Evolutionary conservation across 805 yeast species (phyloP).

Genomic region (Hanseniaspora clermontiae): DNA sequence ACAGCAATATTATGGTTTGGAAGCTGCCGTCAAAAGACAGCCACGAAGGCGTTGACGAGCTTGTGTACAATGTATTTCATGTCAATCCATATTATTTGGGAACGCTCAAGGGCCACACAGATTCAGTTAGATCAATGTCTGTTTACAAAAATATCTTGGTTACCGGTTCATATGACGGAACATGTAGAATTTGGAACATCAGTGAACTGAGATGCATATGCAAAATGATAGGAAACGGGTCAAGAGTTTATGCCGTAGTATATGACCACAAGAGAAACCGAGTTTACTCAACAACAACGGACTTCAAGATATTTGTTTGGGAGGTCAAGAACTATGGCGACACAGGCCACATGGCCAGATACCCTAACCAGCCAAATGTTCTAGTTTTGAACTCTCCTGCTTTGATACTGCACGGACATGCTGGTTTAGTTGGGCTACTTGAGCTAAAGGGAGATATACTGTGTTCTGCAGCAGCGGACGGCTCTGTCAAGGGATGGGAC

Average conservation of each 20-base stretch:
- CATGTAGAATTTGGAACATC: conserved; percentile 86
- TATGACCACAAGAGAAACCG: conserved; percentile 62
- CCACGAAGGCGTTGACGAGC: conserved; percentile 25
- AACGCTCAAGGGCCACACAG: conserved; percentile 61
- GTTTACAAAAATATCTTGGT: conserved; percentile 75
- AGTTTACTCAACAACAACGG: conserved; percentile 87
- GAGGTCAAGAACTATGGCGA: conserved; percentile 27
- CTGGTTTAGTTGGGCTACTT: conserved; percentile 76
- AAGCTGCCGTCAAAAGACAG: conserved; percentile 42
- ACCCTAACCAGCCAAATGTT: conserved; percentile 15
- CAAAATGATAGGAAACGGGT: conserved; percentile 71
- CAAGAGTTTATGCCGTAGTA: conserved; percentile 79
- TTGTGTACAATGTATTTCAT: conserved; percentile 26
- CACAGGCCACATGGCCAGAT: conserved; percentile 13
- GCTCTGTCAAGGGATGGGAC: conserved; percentile 85
- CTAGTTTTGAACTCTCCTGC: conserved; percentile 22
- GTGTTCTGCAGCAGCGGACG: conserved; percentile 93
- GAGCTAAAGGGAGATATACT: conserved; percentile 63
- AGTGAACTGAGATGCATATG: conserved; percentile 59
- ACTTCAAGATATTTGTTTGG: conserved; percentile 81
- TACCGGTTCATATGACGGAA: conserved; percentile 82
- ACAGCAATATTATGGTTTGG: conserved; percentile 76
- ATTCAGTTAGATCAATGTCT: conserved; percentile 73
- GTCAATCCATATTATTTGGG: conserved; percentile 52
- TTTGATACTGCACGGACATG: conserved; percentile 59